These are phyloP conservation scores for Hippophae rhamnoides DNA, from an alignment of 306 rosid species.

Conservation along the genomic window DNA sequence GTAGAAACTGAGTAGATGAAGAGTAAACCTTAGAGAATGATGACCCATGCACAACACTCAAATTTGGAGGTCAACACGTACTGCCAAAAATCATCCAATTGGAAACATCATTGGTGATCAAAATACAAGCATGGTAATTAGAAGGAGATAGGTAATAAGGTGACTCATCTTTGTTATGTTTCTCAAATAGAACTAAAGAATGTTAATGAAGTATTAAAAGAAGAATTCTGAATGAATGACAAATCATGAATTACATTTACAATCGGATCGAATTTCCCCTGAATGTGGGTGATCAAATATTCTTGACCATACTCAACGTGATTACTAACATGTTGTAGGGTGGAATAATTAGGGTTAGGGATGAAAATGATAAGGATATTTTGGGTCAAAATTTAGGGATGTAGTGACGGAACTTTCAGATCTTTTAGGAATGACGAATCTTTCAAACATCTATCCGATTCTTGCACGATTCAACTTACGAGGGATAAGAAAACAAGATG, in stretches of 20 bases:
- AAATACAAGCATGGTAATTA: too few species aligned
- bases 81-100: too few species aligned
- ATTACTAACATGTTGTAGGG: slow-evolving; percentile 13
- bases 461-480: slow-evolving; percentile 75
- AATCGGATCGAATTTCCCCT: slow-evolving; percentile 30
- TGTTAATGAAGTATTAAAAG: too few species aligned
- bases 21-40: too few species aligned
- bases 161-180: too few species aligned
- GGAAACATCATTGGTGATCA: too few species aligned
- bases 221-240: neutral
- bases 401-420: slow-evolving; percentile 31
- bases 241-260: slow-evolving; percentile 22
- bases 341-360: slow-evolving; percentile 69
- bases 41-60: too few species aligned
- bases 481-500: slow-evolving; percentile 45
- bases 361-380: slow-evolving; percentile 35
- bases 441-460: slow-evolving; percentile 58
- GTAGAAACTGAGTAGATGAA: too few species aligned
- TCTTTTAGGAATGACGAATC: slow-evolving; percentile 41
- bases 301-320: slow-evolving; percentile 52
- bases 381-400: slow-evolving; percentile 55
- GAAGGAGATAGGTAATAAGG: too few species aligned
- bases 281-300: slow-evolving; percentile 45
- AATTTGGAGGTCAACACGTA: too few species aligned
- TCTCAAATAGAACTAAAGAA: too few species aligned